A percentile compares a stretch with the other conserved stretches of the same genome.
Conservation (phyloP, 1,139 yeast genomes). For the Saccharomyces hybrid region DNA sequence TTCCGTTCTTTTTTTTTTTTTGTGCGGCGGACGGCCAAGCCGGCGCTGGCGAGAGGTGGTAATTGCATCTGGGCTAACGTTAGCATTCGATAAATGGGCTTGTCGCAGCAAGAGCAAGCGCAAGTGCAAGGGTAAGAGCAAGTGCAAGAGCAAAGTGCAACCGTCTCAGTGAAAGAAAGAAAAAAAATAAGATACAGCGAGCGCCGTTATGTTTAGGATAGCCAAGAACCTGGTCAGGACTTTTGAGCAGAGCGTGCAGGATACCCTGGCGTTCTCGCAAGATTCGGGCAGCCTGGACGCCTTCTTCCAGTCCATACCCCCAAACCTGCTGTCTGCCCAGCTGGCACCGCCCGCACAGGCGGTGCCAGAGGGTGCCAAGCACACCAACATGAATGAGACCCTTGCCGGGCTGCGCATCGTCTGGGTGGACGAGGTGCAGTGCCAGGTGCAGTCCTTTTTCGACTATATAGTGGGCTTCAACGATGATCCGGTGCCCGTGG, state of each 20-base stretch:
- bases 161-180: background rate
- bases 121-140: background rate
- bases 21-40: background rate
- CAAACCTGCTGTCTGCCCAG: conserved; percentile 23
- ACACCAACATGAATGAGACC: conserved; percentile 17
- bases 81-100: background rate
- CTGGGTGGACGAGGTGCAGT: conserved; percentile 38
- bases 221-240: conserved; percentile 78
- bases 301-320: conserved; percentile 44
- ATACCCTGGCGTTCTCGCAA: conserved; percentile 19
- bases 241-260: conserved; percentile 46
- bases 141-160: background rate
- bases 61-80: background rate
- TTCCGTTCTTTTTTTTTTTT: background rate
- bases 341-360: conserved; percentile 7
- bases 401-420: conserved; percentile 51
- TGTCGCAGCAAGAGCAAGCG: background rate
- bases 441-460: conserved; percentile 73
- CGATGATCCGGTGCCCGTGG: conserved; percentile 61
- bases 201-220: conserved; percentile 63
- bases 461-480: conserved; percentile 77
- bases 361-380: background rate
- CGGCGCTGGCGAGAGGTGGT: background rate
- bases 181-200: background rate
- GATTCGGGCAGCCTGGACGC: conserved; percentile 38